Evolutionary conservation across 1,284 basidiomycete genomes (phyloP).

Genomic region (Psilocybe mexicana): DNA sequence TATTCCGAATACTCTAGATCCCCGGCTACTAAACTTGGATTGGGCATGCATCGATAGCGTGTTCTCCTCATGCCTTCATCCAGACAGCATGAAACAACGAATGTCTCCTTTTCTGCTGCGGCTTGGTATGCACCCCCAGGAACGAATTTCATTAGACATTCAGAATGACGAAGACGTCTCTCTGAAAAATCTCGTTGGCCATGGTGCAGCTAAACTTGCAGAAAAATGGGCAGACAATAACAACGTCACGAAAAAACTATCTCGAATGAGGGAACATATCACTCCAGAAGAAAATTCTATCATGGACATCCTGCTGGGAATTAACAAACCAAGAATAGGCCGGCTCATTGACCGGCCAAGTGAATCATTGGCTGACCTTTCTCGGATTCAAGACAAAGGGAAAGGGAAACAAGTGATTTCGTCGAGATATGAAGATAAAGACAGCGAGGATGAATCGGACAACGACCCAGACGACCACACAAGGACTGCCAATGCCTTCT

Average conservation of each 20-base stretch:
- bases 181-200: constrained; percentile 61
- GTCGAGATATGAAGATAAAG: constrained; percentile 15
- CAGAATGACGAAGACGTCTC: constrained; percentile 46
- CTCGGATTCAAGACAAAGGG: constrained; percentile 13
- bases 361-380: neutral
- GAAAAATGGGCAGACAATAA: constrained; percentile 55
- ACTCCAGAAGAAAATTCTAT: constrained; percentile 29
- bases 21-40: constrained; percentile 61
- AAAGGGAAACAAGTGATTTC: constrained; percentile 23
- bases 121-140: constrained; percentile 11
- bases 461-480: constrained; percentile 46
- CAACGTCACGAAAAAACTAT: constrained; percentile 42
- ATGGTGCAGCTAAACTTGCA: constrained; percentile 45
- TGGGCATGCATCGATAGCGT: constrained; percentile 68
- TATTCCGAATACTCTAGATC: constrained; percentile 79
- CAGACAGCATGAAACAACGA: constrained; percentile 8
- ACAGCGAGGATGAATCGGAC: constrained; percentile 46
- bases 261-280: constrained; percentile 46
- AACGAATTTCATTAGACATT: constrained; percentile 19
- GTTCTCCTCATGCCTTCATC: constrained; percentile 58
- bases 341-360: neutral
- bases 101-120: constrained; percentile 4
- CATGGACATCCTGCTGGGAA: constrained; percentile 30
- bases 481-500: constrained; percentile 51
- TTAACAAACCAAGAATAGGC: constrained; percentile 22